Evolutionary conservation across 2,329 filamentous ascomycete genomes (phyloP), one percentile per base, ranked within the genome.

Genomic region (Colletotrichum kahawae): DNA sequence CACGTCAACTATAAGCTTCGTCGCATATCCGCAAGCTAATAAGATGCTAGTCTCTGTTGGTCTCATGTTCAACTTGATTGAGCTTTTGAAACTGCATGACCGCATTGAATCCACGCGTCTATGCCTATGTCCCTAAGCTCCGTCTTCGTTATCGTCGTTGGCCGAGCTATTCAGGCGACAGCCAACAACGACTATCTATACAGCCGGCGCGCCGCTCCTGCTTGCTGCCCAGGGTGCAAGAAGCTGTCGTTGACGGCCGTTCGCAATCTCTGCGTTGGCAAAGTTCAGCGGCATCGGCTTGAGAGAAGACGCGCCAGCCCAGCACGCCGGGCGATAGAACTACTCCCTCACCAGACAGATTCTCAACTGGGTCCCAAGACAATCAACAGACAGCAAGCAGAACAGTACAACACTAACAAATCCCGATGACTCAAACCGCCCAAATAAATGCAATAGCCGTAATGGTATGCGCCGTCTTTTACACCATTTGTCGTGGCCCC

Each of bases 391-490:
- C 73, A 74, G 66, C 51, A 74, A 71, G 34, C 66, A 69, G 60
- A 75, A 66, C 71, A 75, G 66, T 27, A 59, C 70, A 74, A 76
- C 66, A 74, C 66, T 65, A 62, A 33, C 73, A 75, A 60, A 73
- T 68, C 65, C 71, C 62, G 70, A 43, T 74, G 67, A 65, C 74
- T 75, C 71, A 56, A 76, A 74, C 70, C 74, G 54, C 65, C 74
- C 65, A 74, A 74, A 74, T 62, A 70, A 70, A 76, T 76, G 74
- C 74, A 76, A 76, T 56, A 76, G 74, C 74, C 71, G 33, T 70
- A 43, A 51, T 70, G 74, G 74, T 76, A 74, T 75, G 70, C 71
- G 71, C 71, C 74, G 71, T 63, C 65, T 76, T 70, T 51, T 62
- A 65, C 66, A 70, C 74, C 74, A 60, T 69, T 36, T 67, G 65